These are phyloP conservation scores for Moricandia moricandioides DNA, from an alignment of 345 rosid species.

Conservation along the genomic window DNA sequence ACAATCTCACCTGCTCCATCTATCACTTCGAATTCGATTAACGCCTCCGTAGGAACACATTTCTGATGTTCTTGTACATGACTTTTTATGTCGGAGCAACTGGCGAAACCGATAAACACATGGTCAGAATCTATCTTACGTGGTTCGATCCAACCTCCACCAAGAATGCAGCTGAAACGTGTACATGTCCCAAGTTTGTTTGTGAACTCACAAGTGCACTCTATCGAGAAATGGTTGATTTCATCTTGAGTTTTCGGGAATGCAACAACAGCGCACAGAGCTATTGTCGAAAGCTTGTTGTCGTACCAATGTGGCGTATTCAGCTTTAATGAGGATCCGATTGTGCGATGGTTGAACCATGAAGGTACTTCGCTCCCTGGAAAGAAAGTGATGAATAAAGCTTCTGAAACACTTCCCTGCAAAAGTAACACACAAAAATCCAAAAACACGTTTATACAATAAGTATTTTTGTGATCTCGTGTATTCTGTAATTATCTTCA, in stretches of 20 bases:
- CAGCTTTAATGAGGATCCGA: not conserved
- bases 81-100: not conserved
- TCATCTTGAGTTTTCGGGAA: not conserved
- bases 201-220: not conserved
- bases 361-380: not conserved
- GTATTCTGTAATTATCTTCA: too few species aligned
- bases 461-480: too few species aligned
- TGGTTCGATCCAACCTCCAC: not conserved
- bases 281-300: not conserved
- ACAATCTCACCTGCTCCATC: not conserved
- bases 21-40: not conserved
- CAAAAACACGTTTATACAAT: too few species aligned
- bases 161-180: not conserved
- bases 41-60: not conserved
- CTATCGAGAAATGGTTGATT: not conserved
- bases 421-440: not conserved
- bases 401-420: not conserved
- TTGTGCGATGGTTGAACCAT: not conserved
- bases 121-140: not conserved
- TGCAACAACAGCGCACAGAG: not conserved
- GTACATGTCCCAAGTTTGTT: not conserved
- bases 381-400: not conserved
- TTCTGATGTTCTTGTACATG: not conserved
- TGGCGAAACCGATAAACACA: not conserved
- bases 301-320: not conserved